These are phyloP conservation scores for Dictyostelium firmibasis DNA, from an alignment of 78 protist species.

Conservation along the genomic window DNA sequence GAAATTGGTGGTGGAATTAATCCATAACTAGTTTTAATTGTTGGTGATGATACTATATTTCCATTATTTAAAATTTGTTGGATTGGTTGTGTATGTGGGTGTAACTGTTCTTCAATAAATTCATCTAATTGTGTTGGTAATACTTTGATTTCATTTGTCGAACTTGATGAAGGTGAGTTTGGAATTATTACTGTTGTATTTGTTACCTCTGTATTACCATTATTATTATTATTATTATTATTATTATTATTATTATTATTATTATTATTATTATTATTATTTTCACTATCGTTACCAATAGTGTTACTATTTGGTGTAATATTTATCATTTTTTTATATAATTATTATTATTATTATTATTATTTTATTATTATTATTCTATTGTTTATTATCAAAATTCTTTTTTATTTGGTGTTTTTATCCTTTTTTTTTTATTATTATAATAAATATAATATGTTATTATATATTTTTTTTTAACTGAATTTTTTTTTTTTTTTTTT, in stretches of 20 bases:
- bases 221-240: not conserved
- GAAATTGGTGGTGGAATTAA: not conserved
- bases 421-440: not conserved
- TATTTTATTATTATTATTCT: not conserved
- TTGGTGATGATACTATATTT: not conserved
- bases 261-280: conserved; percentile 3
- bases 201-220: not conserved
- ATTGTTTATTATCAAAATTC: too few species aligned
- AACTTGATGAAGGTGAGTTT: not conserved
- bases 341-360: not conserved
- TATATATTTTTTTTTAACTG: not conserved
- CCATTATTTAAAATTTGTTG: not conserved
- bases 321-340: not conserved
- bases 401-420: not conserved
- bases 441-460: not conserved
- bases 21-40: not conserved
- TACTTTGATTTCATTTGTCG: not conserved
- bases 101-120: not conserved
- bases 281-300: not conserved
- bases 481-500: not conserved
- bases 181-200: not conserved
- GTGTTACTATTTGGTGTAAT: not conserved
- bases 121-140: conserved; percentile 5
- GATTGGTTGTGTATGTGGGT: not conserved
- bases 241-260: conserved; percentile 4